A percentile compares a stretch with the other conserved stretches of the same genome.
phyloP scores from a whole-genome alignment of 192 early-diverging fungal genomes.

The Coemansia sp. region DNA sequence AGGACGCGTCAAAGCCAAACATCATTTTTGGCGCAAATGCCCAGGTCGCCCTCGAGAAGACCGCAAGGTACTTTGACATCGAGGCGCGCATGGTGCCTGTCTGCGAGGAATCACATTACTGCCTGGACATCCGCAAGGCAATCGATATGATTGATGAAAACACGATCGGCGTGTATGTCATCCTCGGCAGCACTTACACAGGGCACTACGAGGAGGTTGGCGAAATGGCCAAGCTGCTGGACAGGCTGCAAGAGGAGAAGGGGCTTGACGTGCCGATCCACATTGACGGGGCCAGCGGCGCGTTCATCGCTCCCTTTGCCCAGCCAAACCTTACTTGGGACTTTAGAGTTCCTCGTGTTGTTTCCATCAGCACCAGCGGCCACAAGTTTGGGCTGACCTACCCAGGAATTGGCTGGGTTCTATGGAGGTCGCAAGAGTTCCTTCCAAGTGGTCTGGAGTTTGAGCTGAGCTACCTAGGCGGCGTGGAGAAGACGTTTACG shows the following conservation, averaged over 20 bases:
- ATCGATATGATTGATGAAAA: constrained; percentile 76
- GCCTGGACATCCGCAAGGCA: constrained; percentile 65
- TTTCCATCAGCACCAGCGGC: constrained; percentile 79
- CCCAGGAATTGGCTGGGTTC: constrained; percentile 79
- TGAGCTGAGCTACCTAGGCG: constrained; percentile 72
- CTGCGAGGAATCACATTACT: constrained; percentile 53
- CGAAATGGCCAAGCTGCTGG: constrained; percentile 62
- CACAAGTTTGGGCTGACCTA: constrained; percentile 88
- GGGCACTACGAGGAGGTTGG: constrained; percentile 81
- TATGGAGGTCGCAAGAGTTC: constrained; percentile 69
- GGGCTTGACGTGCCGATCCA: constrained; percentile 78
- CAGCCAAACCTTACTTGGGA: constrained; percentile 74
- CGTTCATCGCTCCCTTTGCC: constrained; percentile 84
- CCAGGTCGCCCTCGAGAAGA: constrained; percentile 75
- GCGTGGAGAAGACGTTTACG: constrained; percentile 68
- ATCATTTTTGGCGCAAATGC: constrained; percentile 75
- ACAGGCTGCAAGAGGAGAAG: constrained; percentile 59
- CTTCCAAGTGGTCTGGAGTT: constrained; percentile 76
- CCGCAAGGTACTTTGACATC: constrained; percentile 75
- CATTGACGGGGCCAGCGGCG: constrained; percentile 83
- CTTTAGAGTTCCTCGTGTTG: constrained; percentile 67
- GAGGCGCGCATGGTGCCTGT: constrained; percentile 69
- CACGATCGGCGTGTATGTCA: constrained; percentile 77
- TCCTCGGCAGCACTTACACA: constrained; percentile 80
- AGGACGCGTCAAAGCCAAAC: constrained; percentile 70